Evolutionary conservation across 345 rosid species (phyloP).

Genomic region (Erodium maritimum): DNA sequence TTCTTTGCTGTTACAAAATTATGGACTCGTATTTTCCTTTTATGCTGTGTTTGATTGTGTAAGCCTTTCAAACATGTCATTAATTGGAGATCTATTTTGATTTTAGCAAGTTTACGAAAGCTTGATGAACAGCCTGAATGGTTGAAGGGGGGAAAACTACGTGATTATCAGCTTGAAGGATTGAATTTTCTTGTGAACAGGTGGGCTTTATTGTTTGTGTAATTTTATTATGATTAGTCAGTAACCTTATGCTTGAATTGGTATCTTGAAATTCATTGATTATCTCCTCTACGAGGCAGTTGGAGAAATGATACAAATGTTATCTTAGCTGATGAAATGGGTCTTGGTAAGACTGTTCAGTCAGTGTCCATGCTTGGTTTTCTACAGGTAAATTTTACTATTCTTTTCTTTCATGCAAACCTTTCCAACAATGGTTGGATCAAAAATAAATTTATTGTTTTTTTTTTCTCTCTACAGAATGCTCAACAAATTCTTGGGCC

Average conservation of each 20-base stretch:
- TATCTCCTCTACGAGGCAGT: conserved; percentile 28
- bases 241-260: background rate
- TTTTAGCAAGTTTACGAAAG: conserved; percentile 77
- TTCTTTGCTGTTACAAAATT: background rate
- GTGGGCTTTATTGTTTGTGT: conserved; percentile 26
- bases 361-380: conserved; percentile 99
- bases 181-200: conserved; percentile 96
- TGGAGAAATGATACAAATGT: conserved; percentile 99
- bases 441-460: conserved; percentile 1
- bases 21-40: background rate
- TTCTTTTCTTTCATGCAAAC: background rate
- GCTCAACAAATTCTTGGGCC: conserved; percentile 96
- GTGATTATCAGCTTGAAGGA: conserved; percentile 98
- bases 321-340: conserved; percentile 99
- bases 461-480: conserved; percentile 36
- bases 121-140: conserved; percentile 98
- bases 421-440: background rate
- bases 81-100: conserved; percentile 2
- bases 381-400: conserved; percentile 51
- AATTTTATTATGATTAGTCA: background rate
- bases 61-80: background rate
- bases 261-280: background rate
- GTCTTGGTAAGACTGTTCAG: conserved; percentile 99
- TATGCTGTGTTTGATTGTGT: background rate
- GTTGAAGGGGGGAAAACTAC: conserved; percentile 91